Evolutionary conservation across 495 filamentous ascomycete genomes (phyloP), one percentile per base, ranked within the genome.

Genomic region (Darksidea phi): DNA sequence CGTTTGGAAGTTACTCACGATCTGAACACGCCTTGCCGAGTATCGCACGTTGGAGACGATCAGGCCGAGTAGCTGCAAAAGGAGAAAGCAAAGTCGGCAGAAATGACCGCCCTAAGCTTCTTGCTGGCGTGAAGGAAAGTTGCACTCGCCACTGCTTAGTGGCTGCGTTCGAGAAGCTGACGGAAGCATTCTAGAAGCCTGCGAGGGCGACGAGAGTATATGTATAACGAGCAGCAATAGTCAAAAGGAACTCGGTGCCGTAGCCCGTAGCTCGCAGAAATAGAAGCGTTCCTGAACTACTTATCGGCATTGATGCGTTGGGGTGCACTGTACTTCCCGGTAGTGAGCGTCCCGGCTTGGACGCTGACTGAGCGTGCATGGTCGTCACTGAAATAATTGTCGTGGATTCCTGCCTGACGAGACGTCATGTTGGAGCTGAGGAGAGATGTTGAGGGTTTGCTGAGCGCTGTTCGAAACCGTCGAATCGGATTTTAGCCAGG

Each of bases 221-320:
- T 32, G 49, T 52, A 20, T 2, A 8, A 21, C 32, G 53, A 17
- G 32, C 12, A 6, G 17, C 45, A 54, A 58, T 57, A 53, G 61
- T 58, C 57, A 47, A 37, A 18, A 57, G 37, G 37, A 18, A 54
- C 10, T 10, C 6, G 41, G 25, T 32, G 34, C 12, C 11, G 17
- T 24, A 18, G 53, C 28, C 45, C 25, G 34, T 43, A 20, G 17
- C 20, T n/a, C n/a, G 48, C 61, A 64, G 54, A 64, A 64, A 64
- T 64, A 64, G 61, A 38, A 59, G 13, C 23, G 55, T 64, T 53
- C 61, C 61, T 64, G 61, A 36, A n/a, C 54, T 10, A n/a, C n/a
- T n/a, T n/a, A 41, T 11, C 42, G 47, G 20, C 36, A 34, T 18
- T 26, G 28, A 42, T 47, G 11, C 43, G 56, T 62, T 51, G 60